Evolutionary conservation across 208 protist species (phyloP), one percentile per base, ranked within the genome.

Genomic region (Trypanosomatidae sp.): DNA sequence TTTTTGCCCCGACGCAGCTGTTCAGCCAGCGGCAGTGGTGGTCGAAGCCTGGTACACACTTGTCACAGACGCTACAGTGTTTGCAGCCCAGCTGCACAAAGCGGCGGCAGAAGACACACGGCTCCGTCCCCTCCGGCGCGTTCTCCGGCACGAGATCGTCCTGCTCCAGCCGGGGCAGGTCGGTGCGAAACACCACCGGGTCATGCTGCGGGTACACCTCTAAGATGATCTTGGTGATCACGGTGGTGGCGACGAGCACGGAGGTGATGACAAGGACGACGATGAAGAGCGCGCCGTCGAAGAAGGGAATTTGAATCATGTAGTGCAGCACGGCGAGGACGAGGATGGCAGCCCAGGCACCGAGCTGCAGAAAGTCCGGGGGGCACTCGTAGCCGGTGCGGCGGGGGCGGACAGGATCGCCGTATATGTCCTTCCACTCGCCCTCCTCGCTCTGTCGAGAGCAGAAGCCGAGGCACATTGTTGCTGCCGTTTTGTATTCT

Each of bases 1-100:
- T 98, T 44, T 80, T 85, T 3, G 30, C 69, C 2, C 94, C 94
- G 2, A 98, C 85, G 66, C 93, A 97, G 59, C 84, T 91, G 70
- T 95, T 95, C n/a, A 94, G 77, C 94, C 94, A 98, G 1, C 90
- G 92, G 68, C 94, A 98, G 79, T 98, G 94, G 72, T 98, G 94
- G 68, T 98, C 94, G 66, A 97, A 97, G 8, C 88, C 89, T 6
- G 91, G 86, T 0, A 98, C 91, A 56, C 94, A 98, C 77, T 96
- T 96, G 69, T 97, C 92, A 64, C 94, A 98, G 60, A 95, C 81
- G 47, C 87, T 88, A 66, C 94, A 98, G 78, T 98, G 94, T 73
- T 93, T 98, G 76, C 90, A 87, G 53, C 79, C 80, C 13, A 68
- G 64, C 36, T 73, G 46, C 1, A 96, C 92, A 78, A 92, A 96